Conservation (phyloP, 768 basidiomycete genomes). For the Pisolithus sp. region DNA sequence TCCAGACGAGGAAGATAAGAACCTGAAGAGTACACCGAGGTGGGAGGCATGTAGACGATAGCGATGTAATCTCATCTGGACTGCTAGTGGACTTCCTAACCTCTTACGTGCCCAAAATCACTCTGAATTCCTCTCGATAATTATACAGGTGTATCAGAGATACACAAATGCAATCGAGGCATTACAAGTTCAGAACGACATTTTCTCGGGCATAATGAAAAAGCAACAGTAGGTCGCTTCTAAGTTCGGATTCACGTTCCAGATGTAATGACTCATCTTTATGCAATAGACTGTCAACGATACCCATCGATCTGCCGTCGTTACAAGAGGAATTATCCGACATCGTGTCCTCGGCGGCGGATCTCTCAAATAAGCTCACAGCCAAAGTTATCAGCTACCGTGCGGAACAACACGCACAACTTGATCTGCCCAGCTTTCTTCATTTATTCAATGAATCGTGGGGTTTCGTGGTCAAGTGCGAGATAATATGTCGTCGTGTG, state of each 20-base stretch:
- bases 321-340: slow-evolving; percentile 67
- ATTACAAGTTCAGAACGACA: slow-evolving; percentile 51
- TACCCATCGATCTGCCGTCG: slow-evolving; percentile 37
- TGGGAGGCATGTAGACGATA: slow-evolving; percentile 4
- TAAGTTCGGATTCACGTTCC: background rate
- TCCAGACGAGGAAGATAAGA: slow-evolving; percentile 44
- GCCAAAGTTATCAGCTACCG: slow-evolving; percentile 75
- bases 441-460: slow-evolving; percentile 80
- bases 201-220: slow-evolving; percentile 56
- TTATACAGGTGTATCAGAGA: slow-evolving; percentile 53
- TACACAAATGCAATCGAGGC: slow-evolving; percentile 64
- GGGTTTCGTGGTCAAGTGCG: slow-evolving; percentile 85
- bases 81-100: slow-evolving; percentile 36
- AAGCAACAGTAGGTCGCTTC: slow-evolving; percentile 31
- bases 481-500: slow-evolving; percentile 82
- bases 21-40: slow-evolving; percentile 26
- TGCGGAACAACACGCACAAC: slow-evolving; percentile 69
- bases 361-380: slow-evolving; percentile 77
- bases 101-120: slow-evolving; percentile 65
- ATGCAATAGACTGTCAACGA: slow-evolving; percentile 30
- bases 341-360: slow-evolving; percentile 71
- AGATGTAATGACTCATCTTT: slow-evolving; percentile 2
- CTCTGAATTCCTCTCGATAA: slow-evolving; percentile 55
- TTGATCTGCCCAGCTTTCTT: slow-evolving; percentile 71
- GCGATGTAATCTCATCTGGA: slow-evolving; percentile 1